phyloP scores from a whole-genome alignment of 805 yeast species.

The Myxozyma neotropica region DNA sequence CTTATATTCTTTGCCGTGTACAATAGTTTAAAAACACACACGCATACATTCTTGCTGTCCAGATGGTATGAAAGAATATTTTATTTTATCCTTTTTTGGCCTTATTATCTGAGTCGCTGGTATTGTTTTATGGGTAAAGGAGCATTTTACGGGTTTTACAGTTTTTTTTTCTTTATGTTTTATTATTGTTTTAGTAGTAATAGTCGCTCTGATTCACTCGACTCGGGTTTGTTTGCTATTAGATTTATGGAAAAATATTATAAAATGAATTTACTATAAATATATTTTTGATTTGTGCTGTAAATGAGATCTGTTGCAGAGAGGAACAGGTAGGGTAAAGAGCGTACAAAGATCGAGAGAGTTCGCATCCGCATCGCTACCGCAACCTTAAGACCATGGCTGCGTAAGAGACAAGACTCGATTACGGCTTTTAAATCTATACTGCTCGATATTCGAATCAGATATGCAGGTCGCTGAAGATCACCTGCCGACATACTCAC shows the following conservation, averaged over 20 bases:
- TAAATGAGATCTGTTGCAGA: neutral
- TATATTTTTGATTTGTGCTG: no score
- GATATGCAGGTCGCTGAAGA: neutral
- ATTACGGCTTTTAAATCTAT: no score
- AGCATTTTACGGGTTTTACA: conserved; percentile 5
- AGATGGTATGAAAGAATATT: neutral
- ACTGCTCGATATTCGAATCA: neutral
- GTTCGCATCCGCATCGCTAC: no score
- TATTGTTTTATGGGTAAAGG: conserved; percentile 5
- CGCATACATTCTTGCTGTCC: neutral
- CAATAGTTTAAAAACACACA: neutral
- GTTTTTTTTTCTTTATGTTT: neutral
- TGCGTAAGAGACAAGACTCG: no score
- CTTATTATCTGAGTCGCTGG: neutral
- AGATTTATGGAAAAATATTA: neutral
- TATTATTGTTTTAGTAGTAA: neutral
- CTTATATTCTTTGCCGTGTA: conserved; percentile 1
- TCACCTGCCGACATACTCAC: neutral
- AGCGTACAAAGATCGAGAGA: neutral
- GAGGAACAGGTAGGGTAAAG: no score
- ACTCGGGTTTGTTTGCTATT: neutral
- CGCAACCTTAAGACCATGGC: no score
- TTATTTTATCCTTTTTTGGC: neutral
- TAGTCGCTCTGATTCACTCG: neutral
- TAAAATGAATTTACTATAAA: no score